These are phyloP conservation scores for Ulota crispa DNA, from an alignment of 225 moss, liverwort and hornwort species.

Conservation along the genomic window DNA sequence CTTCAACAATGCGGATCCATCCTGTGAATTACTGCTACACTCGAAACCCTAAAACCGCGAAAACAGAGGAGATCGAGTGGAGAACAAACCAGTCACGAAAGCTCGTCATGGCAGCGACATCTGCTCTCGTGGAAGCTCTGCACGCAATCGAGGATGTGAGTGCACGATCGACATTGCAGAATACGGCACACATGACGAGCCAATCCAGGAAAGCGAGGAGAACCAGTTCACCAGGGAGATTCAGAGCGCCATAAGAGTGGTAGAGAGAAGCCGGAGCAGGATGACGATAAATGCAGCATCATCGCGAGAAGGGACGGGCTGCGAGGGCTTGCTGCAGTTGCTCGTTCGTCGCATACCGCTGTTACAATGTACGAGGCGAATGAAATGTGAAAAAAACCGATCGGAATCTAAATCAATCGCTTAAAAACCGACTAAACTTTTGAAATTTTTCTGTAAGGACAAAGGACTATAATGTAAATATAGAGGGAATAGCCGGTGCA, in stretches of 20 bases:
- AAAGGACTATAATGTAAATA: too few relatives aligned
- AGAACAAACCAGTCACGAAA: constrained; percentile 16
- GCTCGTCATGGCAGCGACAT: constrained; percentile 10
- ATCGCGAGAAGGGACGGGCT: not conserved
- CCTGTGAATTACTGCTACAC: not conserved
- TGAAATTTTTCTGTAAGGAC: too few relatives aligned
- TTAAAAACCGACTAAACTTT: too few relatives aligned
- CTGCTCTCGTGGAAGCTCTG: constrained; percentile 16
- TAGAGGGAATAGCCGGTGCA: too few relatives aligned
- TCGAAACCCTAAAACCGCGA: constrained; percentile 25
- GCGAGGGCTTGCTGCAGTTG: too few relatives aligned
- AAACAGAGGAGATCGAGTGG: not conserved
- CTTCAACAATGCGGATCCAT: constrained; percentile 9
- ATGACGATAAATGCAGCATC: constrained; percentile 9
- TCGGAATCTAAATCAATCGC: too few relatives aligned
- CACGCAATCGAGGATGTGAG: constrained; percentile 20
- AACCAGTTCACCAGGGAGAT: not conserved
- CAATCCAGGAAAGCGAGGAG: constrained; percentile 27
- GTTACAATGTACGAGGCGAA: too few relatives aligned
- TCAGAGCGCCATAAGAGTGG: not conserved
- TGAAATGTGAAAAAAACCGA: too few relatives aligned
- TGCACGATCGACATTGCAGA: constrained; percentile 18
- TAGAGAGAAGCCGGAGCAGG: not conserved
- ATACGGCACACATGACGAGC: not conserved
- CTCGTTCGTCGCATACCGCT: too few relatives aligned